A percentile compares a stretch with the other conserved stretches of the same genome.
Conservation (phyloP, 345 rosid species). For the Zanthoxylum bungeanum region DNA sequence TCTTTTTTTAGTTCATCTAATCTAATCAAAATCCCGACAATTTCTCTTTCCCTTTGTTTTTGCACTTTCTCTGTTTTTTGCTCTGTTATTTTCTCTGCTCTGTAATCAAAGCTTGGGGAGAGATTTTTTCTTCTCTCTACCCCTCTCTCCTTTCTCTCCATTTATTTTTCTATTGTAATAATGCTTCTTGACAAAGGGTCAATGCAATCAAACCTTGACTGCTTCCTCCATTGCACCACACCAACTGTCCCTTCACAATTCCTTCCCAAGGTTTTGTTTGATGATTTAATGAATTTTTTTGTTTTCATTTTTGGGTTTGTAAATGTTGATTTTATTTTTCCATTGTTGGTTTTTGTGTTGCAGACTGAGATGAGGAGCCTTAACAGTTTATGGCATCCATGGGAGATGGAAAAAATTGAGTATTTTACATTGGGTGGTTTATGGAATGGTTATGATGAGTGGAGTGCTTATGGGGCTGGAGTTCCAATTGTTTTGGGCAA, state of each 20-base stretch:
- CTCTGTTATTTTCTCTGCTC: slow-evolving; percentile 16
- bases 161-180: slow-evolving; percentile 21
- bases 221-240: slow-evolving; percentile 79
- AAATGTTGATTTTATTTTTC: background rate
- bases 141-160: slow-evolving; percentile 19
- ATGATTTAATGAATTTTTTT: background rate
- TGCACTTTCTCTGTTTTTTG: slow-evolving; percentile 11
- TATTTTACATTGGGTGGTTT: slow-evolving; percentile 80
- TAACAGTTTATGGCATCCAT: slow-evolving; percentile 86
- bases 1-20: slow-evolving; percentile 26
- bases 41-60: slow-evolving; percentile 35
- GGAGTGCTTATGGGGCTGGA: slow-evolving; percentile 99
- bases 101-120: slow-evolving; percentile 30
- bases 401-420: slow-evolving; percentile 88
- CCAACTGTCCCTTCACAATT: slow-evolving; percentile 76
- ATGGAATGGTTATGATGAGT: slow-evolving; percentile 90
- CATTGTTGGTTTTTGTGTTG: slow-evolving; percentile 8
- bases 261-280: slow-evolving; percentile 70
- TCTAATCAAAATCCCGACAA: slow-evolving; percentile 42
- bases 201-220: slow-evolving; percentile 74
- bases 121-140: slow-evolving; percentile 15
- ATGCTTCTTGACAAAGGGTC: slow-evolving; percentile 68
- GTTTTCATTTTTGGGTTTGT: no score
- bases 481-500: slow-evolving; percentile 66
- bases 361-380: slow-evolving; percentile 84